Base-by-base conservation (phyloP, 129 eudicot genomes). In the Lonicera japonica region DNA sequence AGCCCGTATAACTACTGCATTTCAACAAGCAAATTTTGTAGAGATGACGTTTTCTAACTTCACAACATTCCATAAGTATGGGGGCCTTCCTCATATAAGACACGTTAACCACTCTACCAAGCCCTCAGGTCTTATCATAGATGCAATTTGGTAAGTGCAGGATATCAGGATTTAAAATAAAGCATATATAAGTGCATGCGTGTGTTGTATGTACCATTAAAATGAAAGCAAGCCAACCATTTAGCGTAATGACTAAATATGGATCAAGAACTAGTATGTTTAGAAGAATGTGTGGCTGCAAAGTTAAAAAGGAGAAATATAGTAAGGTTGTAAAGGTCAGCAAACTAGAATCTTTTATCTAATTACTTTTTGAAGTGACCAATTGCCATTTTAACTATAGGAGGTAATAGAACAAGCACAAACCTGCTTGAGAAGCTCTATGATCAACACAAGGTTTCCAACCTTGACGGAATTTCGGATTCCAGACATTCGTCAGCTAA, bases 381-480 rank as follows among this genome's bases (percentile, higher is more conserved):
- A 12, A 45, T 12, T 56, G 39, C 24, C 17, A 22, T 3, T 16
- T 24, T 56, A 56, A 56, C 39, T 39, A 0, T 60, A 11, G 22
- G 41, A 53, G 60, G 52, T 52, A 53, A 50, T 50, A 23, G 10
- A 15, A 21, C 8, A 72, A 74, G 13, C 43, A 46, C 82, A 61
- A 69, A 92, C 98, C 98, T 92, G 81, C 50, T 71, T 76, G 79
- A 39, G 88, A 68, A 67, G 69, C 68, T 47, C 73, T 81, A 58
- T 82, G 79, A 45, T 80, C 58, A 36, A 69, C 74, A 76, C 91
- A 92, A 63, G 99, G 96, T 77, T 83, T 88, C 99, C 99, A 92
- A 45, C 71, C 71, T 76, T 79, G 90, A 68, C 71, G 36, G 4
- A 29, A 6, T 29, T 29, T 86, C 60, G 88, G 79, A 59, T 80